A percentile compares a stretch with the other conserved stretches of the same genome.
Evolutionary conservation across 106 monocot genomes (phyloP).

Genomic region (Dioscorea dumetorum): DNA sequence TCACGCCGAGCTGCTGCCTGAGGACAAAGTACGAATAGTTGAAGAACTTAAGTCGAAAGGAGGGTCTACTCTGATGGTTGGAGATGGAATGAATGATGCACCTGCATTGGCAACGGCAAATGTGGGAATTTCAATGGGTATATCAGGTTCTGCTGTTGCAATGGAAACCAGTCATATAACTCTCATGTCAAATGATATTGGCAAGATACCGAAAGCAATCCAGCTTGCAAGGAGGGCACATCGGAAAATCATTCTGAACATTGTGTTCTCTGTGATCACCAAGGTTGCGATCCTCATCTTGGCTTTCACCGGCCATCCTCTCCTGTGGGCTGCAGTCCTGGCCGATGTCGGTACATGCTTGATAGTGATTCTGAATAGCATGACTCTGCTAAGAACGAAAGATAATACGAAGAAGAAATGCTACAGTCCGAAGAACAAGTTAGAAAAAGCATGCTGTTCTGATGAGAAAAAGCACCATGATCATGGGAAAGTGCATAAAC

Average conservation of each 20-base stretch:
- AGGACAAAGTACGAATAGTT: conserved; percentile 69
- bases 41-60: conserved; percentile 46
- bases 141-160: conserved; percentile 90
- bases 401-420: conserved; percentile 26
- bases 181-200: conserved; percentile 88
- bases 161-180: conserved; percentile 89
- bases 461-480: too few relatives aligned
- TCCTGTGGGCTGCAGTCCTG: conserved; percentile 89
- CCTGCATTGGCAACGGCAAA: conserved; percentile 73
- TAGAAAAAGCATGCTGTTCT: too few relatives aligned
- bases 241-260: conserved; percentile 61
- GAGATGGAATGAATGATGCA: conserved; percentile 97
- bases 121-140: conserved; percentile 96
- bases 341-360: conserved; percentile 94
- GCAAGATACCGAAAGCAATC: conserved; percentile 66
- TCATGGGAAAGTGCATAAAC: too few relatives aligned
- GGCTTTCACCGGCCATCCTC: conserved; percentile 70
- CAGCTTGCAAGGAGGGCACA: conserved; percentile 55
- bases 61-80: conserved; percentile 70
- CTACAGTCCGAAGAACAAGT: conserved; percentile 14
- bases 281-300: conserved; percentile 60
- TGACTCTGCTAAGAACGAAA: conserved; percentile 35
- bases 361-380: conserved; percentile 80
- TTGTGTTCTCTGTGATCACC: conserved; percentile 49
- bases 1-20: conserved; percentile 77